Conservation (phyloP, 2,329 filamentous ascomycete species). For the Alternaria sp. region DNA sequence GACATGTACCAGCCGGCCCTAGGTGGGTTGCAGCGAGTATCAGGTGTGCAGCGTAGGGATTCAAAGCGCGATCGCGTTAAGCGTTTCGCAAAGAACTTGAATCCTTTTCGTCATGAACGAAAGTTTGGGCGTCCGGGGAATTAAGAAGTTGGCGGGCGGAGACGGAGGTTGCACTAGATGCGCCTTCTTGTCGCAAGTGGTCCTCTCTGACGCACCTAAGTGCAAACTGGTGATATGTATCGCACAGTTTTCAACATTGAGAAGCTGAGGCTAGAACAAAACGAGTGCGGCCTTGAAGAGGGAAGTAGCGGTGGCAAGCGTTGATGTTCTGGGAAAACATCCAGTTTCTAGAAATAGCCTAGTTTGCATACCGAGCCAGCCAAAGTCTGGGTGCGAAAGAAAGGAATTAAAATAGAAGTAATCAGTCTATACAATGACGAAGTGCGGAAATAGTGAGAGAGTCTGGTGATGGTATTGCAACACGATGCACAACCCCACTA, state of each 20-base stretch:
- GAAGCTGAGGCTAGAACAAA: not conserved
- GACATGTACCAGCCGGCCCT: constrained; percentile 14
- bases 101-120: not conserved
- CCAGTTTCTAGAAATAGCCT: not conserved
- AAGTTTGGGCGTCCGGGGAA: not conserved
- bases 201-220: not conserved
- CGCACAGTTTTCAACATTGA: accelerated
- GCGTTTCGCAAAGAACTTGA: constrained; percentile 1
- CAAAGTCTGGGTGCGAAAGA: not conserved
- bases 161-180: not conserved
- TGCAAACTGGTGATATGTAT: not conserved
- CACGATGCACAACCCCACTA: not conserved
- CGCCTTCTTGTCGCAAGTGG: not conserved
- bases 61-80: constrained; percentile 6
- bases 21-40: constrained; percentile 9
- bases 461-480: not conserved
- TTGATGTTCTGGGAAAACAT: not conserved
- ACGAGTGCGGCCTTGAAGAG: not conserved
- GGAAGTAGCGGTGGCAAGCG: not conserved
- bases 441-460: not conserved
- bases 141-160: not conserved
- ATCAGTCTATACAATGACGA: not conserved
- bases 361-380: not conserved
- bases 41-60: not conserved
- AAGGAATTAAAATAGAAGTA: not conserved